Base-by-base conservation (phyloP, 345 rosid genomes). In the Iberis pinnata region DNA sequence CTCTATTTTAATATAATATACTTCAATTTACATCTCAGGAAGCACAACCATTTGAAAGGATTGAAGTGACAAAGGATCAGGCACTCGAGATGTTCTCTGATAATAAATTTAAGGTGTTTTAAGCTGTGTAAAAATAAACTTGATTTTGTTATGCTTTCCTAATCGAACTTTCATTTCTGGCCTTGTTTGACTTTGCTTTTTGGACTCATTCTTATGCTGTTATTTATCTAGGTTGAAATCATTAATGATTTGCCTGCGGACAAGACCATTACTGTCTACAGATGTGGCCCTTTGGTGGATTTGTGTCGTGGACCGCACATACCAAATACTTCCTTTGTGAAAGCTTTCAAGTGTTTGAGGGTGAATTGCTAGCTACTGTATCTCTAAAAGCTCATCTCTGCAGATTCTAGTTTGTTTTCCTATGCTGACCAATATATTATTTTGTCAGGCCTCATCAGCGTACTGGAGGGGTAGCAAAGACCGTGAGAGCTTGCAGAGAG, bases 231-330 rank as follows among this genome's bases (percentile, higher is more conserved):
- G 99, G 80, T 83, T 57, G 99, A 93, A 70, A 81, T 93, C 72
- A 93, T 93, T 71, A 80, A 65, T 2, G 94, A 75, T 29, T 81
- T 93, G 67, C 89, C 97, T 50, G 80, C 70, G 1, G 95, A 86
- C 76, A 83, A 88, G 69, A 88, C 95, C 50, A 88, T 88, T 65
- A 88, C 97, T 5, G 97, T 93, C 27, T 93, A 88, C 65, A 76
- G 99, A 76, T 93, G 99, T 54, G 99, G 99, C 11, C 95, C 95
- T 32, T 69, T 88, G 76, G 89, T 88, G 38, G 99, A 93, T 73
- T 69, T 93, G 57, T 93, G 99, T 60, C 97, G 99, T 61, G 97
- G 99, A 35, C 99, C 99, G 44, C 99, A 93, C 73, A 93, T 93
- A 73, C 99, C 99, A 17, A 93, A 77, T 64, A 93, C 99, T 54